Base-by-base conservation (phyloP, 2,329 filamentous ascomycete genomes). In the Plenodomus tracheiphilus region DNA sequence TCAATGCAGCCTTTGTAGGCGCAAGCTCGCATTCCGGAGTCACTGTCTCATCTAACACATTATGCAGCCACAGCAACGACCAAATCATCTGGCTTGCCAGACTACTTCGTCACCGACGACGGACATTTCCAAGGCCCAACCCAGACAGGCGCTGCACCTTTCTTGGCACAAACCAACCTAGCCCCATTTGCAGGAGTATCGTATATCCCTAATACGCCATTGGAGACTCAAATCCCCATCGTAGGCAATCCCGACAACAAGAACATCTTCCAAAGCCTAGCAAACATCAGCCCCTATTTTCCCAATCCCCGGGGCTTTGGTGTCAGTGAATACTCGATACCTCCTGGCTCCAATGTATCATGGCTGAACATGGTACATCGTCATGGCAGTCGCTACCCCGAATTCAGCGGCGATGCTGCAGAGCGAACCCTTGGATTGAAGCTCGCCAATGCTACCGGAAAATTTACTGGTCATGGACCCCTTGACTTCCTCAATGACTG, bases 321-420 rank as follows among this genome's bases (percentile, higher is more conserved):
- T 2, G 86, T 89, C 0, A 76, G 86, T 15, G 88, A 92, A 70
- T 88, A 86, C 59, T 78, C 86, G 2, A 69, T 89, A 15, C 88
- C 87, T 1, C 68, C 76, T 6, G 86, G 84, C 11, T 81, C 87
- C 0, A 84, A 86, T 49, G 87, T 91, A 41, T 76, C 85, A 21
- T 86, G 89, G 74, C 75, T 91, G 38, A 75, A 87, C 74, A 86
- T 91, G 84, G 75, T 91, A 4, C 86, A 85, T 11, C 82, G 88
- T 1, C 88, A 91, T 65, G 88, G 88, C 8, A 80, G 86, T 34
- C 80, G 88, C 13, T 92, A 91, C 68, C 88, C 88, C 3, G 67
- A 70, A 0, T 88, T 87, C 2, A 74, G 76, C 2, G 79, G 79
- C 0, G 77, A 82, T 28, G 80, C 81, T 22, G 81, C 87, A 9